Conservation (phyloP, 495 filamentous ascomycete genomes). For the Talaromyces nanjingensis region DNA sequence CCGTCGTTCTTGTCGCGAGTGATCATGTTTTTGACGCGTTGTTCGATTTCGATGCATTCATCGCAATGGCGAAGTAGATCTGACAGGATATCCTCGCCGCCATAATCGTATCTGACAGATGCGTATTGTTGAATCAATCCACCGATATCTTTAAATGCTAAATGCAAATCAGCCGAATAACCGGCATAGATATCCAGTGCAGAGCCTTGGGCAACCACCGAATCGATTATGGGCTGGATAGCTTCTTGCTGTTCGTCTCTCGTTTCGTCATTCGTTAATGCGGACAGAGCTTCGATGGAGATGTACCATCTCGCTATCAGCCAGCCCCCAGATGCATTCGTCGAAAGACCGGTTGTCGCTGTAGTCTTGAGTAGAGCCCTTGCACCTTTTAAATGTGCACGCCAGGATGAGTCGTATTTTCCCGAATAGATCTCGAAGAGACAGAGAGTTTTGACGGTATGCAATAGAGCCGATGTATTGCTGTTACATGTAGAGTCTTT, state of each 20-base stretch:
- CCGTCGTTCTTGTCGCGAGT: conserved; percentile 8
- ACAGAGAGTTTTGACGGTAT: conserved; percentile 15
- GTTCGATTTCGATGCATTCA: conserved; percentile 3
- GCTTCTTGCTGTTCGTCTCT: not conserved
- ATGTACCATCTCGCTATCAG: conserved; percentile 15
- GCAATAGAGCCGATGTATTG: conserved; percentile 11
- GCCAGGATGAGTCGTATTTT: conserved; percentile 13
- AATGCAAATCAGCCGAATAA: conserved; percentile 14
- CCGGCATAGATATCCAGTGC: conserved; percentile 15
- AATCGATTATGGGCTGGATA: not conserved
- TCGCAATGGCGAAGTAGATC: not conserved
- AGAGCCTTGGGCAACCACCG: not conserved
- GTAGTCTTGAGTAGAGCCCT: conserved; percentile 10
- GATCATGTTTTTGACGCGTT: conserved; percentile 11
- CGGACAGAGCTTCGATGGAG: conserved; percentile 13
- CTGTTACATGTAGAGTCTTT: not conserved
- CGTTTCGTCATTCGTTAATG: conserved; percentile 11
- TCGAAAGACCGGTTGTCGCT: not conserved
- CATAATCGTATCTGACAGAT: not conserved
- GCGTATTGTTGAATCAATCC: not conserved
- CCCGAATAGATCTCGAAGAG: conserved; percentile 16
- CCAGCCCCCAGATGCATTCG: conserved; percentile 9
- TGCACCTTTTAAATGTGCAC: conserved; percentile 14
- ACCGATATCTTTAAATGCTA: conserved; percentile 11
- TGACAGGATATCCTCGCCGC: not conserved